Evolutionary conservation across 192 early-diverging fungal genomes (phyloP).

Genomic region (Lobulomyces angularis): DNA sequence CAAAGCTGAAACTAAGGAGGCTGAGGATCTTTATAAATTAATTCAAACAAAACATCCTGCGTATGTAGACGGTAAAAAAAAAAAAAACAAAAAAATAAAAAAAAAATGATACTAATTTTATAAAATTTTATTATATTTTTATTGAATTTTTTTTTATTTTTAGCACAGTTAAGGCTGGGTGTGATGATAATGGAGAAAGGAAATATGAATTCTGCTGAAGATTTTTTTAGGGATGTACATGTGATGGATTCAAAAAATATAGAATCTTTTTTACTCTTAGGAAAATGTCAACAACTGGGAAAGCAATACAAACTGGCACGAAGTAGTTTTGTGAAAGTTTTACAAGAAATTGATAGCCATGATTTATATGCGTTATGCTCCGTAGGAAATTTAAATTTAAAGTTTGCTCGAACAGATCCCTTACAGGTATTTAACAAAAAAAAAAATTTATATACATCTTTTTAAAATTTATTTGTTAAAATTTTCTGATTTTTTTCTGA

Average conservation of each 20-base stretch:
- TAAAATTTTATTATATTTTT: neutral
- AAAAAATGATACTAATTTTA: no score
- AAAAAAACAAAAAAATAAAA: neutral
- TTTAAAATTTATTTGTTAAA: slow-evolving; percentile 7
- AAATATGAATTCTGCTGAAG: slow-evolving; percentile 44
- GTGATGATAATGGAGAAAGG: slow-evolving; percentile 41
- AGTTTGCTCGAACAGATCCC: slow-evolving; percentile 37
- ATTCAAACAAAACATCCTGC: slow-evolving; percentile 52
- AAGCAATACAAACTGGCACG: slow-evolving; percentile 54
- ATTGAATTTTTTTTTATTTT: slow-evolving; percentile 3
- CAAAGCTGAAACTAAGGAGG: slow-evolving; percentile 29
- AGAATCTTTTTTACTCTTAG: slow-evolving; percentile 60
- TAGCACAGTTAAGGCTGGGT: slow-evolving; percentile 65
- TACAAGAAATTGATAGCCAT: slow-evolving; percentile 62
- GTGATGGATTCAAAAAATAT: slow-evolving; percentile 47
- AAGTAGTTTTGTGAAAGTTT: slow-evolving; percentile 62
- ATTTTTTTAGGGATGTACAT: slow-evolving; percentile 47
- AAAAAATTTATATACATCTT: no score
- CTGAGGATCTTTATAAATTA: slow-evolving; percentile 50
- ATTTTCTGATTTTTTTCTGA: slow-evolving; percentile 6
- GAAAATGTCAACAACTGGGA: slow-evolving; percentile 45
- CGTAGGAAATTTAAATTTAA: slow-evolving; percentile 69
- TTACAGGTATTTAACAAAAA: no score
- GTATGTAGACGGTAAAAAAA: slow-evolving; percentile 49
- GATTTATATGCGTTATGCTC: slow-evolving; percentile 66